Evolutionary conservation across 164 flowering plant genomes (phyloP).

Genomic region (Liquidambar formosana): DNA sequence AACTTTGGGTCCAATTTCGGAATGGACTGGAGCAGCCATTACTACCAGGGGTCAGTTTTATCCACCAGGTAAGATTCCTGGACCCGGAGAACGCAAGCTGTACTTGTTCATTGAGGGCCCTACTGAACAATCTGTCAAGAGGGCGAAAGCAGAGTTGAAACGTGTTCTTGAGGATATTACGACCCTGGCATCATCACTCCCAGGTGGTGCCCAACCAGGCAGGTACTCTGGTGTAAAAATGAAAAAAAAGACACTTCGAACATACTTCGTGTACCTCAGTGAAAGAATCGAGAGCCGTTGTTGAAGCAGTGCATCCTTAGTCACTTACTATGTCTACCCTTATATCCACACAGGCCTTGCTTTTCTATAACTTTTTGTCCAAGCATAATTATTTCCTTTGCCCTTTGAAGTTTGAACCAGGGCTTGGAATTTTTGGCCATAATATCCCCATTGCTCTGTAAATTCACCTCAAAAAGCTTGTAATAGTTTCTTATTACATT

Average conservation of each 20-base stretch:
- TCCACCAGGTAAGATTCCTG: constrained; percentile 64
- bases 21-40: constrained; percentile 98
- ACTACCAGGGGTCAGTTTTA: constrained; percentile 92
- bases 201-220: constrained; percentile 81
- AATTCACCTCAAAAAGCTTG: too few relatives aligned
- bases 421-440: too few relatives aligned
- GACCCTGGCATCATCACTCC: too few relatives aligned
- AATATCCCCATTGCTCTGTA: too few relatives aligned
- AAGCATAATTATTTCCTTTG: neutral
- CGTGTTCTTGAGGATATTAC: too few relatives aligned
- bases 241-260: neutral
- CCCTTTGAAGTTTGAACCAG: neutral
- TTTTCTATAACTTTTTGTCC: neutral
- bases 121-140: constrained; percentile 82
- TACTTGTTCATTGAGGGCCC: too few relatives aligned
- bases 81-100: too few relatives aligned
- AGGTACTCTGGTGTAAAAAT: constrained; percentile 67
- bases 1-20: too few relatives aligned
- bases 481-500: too few relatives aligned
- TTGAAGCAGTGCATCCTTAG: neutral
- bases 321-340: too few relatives aligned
- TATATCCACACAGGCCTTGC: too few relatives aligned
- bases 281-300: neutral
- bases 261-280: too few relatives aligned
- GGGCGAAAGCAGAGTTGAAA: constrained; percentile 84